Evolutionary conservation across 192 early-diverging fungal genomes (phyloP).

Genomic region (Fimicolochytrium jonesii): DNA sequence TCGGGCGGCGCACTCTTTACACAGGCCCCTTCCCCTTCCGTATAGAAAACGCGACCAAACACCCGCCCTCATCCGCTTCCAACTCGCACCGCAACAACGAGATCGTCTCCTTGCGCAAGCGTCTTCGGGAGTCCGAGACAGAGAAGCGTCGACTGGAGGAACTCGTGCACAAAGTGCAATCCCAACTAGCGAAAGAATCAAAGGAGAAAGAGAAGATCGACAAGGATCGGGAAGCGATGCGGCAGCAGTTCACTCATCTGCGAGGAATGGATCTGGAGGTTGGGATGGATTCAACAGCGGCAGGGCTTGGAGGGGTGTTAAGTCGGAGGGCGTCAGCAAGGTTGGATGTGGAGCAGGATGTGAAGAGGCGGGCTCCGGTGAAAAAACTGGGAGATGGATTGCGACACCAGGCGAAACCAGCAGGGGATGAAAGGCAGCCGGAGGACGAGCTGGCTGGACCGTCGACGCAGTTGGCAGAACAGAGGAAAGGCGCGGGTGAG

Average conservation of each 20-base stretch:
- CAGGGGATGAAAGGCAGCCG: too few relatives aligned
- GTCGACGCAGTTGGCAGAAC: too few relatives aligned
- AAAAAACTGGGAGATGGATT: too few relatives aligned
- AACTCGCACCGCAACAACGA: slow-evolving; percentile 13
- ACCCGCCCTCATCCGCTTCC: slow-evolving; percentile 5
- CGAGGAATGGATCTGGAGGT: neutral
- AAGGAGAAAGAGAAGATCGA: slow-evolving; percentile 8
- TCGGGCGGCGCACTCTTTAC: neutral
- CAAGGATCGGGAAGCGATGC: neutral
- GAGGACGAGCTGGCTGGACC: too few relatives aligned
- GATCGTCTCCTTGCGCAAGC: neutral
- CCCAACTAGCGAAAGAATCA: slow-evolving; percentile 10
- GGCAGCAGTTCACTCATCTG: slow-evolving; percentile 19
- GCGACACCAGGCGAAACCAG: too few relatives aligned
- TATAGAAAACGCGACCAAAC: slow-evolving; percentile 11
- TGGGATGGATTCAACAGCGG: too few relatives aligned
- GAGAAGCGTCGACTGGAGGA: slow-evolving; percentile 15
- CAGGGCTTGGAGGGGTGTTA: too few relatives aligned
- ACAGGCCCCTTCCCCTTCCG: too few relatives aligned
- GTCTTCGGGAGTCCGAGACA: slow-evolving; percentile 11
- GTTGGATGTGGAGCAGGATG: too few relatives aligned
- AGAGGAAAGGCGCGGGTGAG: too few relatives aligned
- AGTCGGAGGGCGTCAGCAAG: too few relatives aligned
- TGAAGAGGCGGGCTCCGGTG: too few relatives aligned
- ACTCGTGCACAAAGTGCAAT: neutral